These are phyloP conservation scores for Boletales sp. DNA, from an alignment of 768 basidiomycete species.

Conservation along the genomic window DNA sequence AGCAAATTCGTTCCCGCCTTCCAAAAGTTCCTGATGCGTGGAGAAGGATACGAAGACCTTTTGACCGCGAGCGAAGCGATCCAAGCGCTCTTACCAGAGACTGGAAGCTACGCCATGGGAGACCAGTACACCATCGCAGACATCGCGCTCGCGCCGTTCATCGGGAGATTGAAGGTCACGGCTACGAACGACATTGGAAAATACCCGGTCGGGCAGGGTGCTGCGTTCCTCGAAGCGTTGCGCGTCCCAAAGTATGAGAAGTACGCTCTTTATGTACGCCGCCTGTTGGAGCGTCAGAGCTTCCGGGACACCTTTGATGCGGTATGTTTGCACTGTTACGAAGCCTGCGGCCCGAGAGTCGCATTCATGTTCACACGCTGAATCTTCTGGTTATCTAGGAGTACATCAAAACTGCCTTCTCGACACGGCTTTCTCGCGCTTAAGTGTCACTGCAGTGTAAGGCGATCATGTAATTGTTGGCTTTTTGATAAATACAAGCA, in stretches of 20 bases:
- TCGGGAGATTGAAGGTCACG: constrained; percentile 45
- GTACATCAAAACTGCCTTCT: not conserved
- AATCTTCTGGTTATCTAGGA: constrained; percentile 10
- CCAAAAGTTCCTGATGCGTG: constrained; percentile 35
- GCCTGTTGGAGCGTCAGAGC: constrained; percentile 49
- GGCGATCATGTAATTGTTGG: too few relatives aligned
- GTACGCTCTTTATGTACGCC: constrained; percentile 45
- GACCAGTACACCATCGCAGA: constrained; percentile 51
- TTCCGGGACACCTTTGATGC: constrained; percentile 52
- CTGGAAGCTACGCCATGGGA: constrained; percentile 37
- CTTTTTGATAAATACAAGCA: too few relatives aligned
- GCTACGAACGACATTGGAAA: constrained; percentile 50
- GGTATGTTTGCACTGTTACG: constrained; percentile 33
- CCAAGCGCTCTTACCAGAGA: constrained; percentile 46
- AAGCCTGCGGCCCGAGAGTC: too few relatives aligned
- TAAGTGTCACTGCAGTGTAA: not conserved
- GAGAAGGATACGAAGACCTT: constrained; percentile 40
- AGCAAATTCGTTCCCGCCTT: constrained; percentile 43
- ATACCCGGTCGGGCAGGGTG: constrained; percentile 47
- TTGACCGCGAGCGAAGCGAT: constrained; percentile 44
- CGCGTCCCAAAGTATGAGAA: constrained; percentile 41
- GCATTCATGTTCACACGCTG: not conserved
- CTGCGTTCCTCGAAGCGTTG: constrained; percentile 40
- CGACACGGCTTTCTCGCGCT: constrained; percentile 1
- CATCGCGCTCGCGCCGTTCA: constrained; percentile 55